Base-by-base conservation (phyloP, 1,139 yeast species). In the Yamadazyma diospyri region DNA sequence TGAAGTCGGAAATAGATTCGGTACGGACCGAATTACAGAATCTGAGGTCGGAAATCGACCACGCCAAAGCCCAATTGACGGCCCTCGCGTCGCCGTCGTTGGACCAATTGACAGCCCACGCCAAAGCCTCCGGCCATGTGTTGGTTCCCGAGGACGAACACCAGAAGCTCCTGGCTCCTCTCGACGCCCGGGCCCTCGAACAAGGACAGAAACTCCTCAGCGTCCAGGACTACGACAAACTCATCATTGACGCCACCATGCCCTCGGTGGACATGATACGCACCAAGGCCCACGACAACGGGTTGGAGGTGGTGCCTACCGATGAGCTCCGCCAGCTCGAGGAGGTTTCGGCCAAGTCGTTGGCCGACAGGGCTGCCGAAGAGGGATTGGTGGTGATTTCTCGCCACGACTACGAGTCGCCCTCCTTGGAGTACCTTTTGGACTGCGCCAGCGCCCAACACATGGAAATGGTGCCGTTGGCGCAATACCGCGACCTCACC, bases 221-320 rank as follows among this genome's bases (percentile, higher is more conserved):
- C 16, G 34, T 25, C 16, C 39, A 44, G 7, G 67, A 60, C 23
- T 62, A 62, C 36, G 64, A 64, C 32, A 54, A 53, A 10, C 48
- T 67, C 37, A 46, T 64, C 16, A 37, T 63, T 9, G 51, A 47
- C 29, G 68, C 67, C 5, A 61, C 61, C 34, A 61, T 62, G 43
- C 72, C 72, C 2, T 51, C 68, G 4, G 45, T 65, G 23, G 65
- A 59, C 6, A 46, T 46, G 17, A 51, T 68, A 13, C 46, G 45
- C 20, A 37, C 45, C 6, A 48, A 45, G 27, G 72, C 72, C 1
- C 35, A 39, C 0, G 45, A 45, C 4, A 53, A 55, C 36, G 69
- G 68, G 1, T 46, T 59, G 31, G 48, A 42, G 6, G 50, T 62
- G 4, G 23, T 64, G 5, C 51, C 64, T 5, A 28, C 34, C 9